Conservation (phyloP, 2,329 filamentous ascomycete species). For the Ophidiomyces ophidiicola region DNA sequence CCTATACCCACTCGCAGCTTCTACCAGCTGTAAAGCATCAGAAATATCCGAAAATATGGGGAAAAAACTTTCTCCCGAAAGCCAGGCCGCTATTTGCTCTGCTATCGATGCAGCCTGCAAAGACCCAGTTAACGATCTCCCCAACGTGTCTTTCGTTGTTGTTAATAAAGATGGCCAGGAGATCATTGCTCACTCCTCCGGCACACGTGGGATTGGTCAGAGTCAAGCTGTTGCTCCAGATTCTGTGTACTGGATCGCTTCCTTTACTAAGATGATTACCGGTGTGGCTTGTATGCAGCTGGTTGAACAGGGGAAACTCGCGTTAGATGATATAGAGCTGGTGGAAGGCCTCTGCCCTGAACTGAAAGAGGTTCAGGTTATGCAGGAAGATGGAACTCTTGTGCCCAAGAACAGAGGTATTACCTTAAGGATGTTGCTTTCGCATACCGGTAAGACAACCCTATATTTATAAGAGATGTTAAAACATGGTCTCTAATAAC, state of each 20-base stretch:
- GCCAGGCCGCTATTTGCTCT: constrained; percentile 7
- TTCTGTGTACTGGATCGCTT: constrained; percentile 48
- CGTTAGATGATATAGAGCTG: constrained; percentile 32
- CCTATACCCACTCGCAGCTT: too few relatives aligned
- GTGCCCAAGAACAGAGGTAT: constrained; percentile 39
- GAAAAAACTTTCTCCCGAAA: constrained; percentile 10
- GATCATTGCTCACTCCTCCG: constrained; percentile 39
- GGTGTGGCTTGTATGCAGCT: constrained; percentile 39
- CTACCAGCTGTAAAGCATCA: background rate
- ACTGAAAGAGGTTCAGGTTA: constrained; percentile 32
- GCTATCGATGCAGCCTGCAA: constrained; percentile 16
- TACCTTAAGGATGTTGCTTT: constrained; percentile 47
- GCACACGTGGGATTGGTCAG: constrained; percentile 34
- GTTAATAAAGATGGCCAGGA: constrained; percentile 40
- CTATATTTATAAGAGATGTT: background rate
- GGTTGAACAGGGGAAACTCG: constrained; percentile 33
- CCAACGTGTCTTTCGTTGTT: constrained; percentile 37
- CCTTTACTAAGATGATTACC: constrained; percentile 38
- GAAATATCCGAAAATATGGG: constrained; percentile 5
- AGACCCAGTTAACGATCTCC: constrained; percentile 32
- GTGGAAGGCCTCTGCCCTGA: constrained; percentile 34
- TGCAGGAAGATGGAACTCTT: constrained; percentile 26
- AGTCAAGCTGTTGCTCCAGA: constrained; percentile 47
- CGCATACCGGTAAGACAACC: constrained; percentile 31
- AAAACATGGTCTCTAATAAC: constrained; percentile 13